phyloP scores from a whole-genome alignment of 2,329 filamentous ascomycete genomes.

The Podosphaera aphanis region DNA sequence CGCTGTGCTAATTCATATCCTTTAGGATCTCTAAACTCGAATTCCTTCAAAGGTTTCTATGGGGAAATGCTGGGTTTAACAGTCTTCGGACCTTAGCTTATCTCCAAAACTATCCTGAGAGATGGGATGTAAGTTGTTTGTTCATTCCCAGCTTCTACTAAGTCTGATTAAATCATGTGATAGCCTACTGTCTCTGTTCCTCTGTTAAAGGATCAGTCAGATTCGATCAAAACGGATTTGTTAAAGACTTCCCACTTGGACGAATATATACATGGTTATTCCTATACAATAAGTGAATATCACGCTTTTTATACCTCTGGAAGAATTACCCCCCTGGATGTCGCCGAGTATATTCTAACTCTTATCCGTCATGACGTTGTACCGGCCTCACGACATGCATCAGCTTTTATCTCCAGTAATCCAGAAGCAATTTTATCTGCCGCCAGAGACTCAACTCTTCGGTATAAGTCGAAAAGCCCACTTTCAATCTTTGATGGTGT shows the following conservation, averaged over 20 bases:
- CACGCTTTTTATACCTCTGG: conserved; percentile 50
- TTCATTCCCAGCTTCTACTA: neutral
- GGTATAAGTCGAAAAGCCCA: conserved; percentile 43
- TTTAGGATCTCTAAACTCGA: conserved; percentile 33
- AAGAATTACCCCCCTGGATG: conserved; percentile 44
- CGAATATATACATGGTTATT: neutral
- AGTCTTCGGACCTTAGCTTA: conserved; percentile 23
- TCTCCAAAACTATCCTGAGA: conserved; percentile 22
- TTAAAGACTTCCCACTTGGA: neutral
- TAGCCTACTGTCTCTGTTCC: conserved; percentile 33
- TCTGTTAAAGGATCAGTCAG: conserved; percentile 16
- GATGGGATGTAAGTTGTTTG: conserved; percentile 24
- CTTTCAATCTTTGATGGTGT: conserved; percentile 57
- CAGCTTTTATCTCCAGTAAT: conserved; percentile 48
- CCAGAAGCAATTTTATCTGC: conserved; percentile 39
- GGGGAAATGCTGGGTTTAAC: conserved; percentile 40
- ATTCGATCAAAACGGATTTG: neutral
- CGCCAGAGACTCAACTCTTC: conserved; percentile 46
- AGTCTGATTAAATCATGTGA: conserved; percentile 1
- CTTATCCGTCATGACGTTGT: conserved; percentile 37
- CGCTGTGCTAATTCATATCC: conserved; percentile 1
- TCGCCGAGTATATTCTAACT: conserved; percentile 47
- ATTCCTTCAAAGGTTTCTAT: conserved; percentile 40
- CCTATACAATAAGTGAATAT: conserved; percentile 43
- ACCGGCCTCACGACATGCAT: conserved; percentile 35